phyloP scores from a whole-genome alignment of 1,284 basidiomycete genomes.

The Marasmius tenuissimus region DNA sequence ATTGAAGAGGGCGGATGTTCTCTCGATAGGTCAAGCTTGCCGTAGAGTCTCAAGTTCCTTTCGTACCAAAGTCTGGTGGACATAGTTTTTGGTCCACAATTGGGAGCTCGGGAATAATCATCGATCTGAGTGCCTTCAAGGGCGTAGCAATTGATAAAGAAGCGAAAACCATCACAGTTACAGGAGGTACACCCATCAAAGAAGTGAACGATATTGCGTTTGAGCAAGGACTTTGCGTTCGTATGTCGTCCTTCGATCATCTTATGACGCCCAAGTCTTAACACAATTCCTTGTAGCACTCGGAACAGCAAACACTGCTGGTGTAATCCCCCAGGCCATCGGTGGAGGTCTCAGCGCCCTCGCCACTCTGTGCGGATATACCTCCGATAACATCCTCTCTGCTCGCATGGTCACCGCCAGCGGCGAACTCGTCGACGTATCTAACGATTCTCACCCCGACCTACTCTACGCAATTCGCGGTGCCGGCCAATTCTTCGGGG shows the following conservation, averaged over 20 bases:
- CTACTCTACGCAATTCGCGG: conserved; percentile 6
- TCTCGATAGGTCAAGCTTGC: conserved; percentile 3
- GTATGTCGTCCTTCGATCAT: not conserved
- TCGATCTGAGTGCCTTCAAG: conserved; percentile 5
- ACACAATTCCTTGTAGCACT: not conserved
- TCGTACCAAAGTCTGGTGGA: conserved; percentile 10
- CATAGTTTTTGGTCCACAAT: conserved; percentile 10
- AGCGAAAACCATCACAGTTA: conserved; percentile 2
- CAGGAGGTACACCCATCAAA: conserved; percentile 4
- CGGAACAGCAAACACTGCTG: conserved; percentile 3
- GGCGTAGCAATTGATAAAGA: conserved; percentile 2
- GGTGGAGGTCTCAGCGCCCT: conserved; percentile 7
- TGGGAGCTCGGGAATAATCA: conserved; percentile 1
- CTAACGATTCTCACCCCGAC: not conserved
- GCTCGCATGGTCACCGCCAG: conserved; percentile 2
- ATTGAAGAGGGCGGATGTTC: not conserved
- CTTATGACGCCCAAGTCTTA: not conserved
- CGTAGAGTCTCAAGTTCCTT: conserved; percentile 1
- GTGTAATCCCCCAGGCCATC: conserved; percentile 5
- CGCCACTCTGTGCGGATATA: not conserved
- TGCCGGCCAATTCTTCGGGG: conserved; percentile 3
- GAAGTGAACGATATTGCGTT: conserved; percentile 2
- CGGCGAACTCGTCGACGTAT: conserved; percentile 1
- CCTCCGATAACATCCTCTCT: conserved; percentile 2
- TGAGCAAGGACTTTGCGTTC: not conserved